Base-by-base conservation (phyloP, 2,329 filamentous ascomycete species). In the Colletotrichum graminicola region DNA sequence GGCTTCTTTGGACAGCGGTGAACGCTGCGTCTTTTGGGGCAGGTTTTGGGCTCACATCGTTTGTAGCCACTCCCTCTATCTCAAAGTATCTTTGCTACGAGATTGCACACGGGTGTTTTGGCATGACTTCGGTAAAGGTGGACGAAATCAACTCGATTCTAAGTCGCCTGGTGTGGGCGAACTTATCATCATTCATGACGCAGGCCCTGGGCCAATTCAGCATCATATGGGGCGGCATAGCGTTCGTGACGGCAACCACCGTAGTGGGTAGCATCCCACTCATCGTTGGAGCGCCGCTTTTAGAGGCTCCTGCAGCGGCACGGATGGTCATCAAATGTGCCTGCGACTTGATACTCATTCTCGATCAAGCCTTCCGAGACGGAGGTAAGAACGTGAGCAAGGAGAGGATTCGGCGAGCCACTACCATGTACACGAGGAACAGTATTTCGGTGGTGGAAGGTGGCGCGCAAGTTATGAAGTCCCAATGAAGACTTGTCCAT, bases 41-140 rank as follows among this genome's bases (percentile, higher is more conserved):
- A 3, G 47, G 59, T 0, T 21, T 73, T 14, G 71, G 76, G 39
- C 55, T 75, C 5, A 65, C 73, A 7, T 75, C 74, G 49, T 68
- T 72, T 39, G 65, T 75, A 11, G 71, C 68, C 12, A 76, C 73
- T 0, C 76, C 76, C 1, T 76, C 75, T 1, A 76, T 76, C 14
- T 75, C 76, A 4, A 67, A 71, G 43, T 66, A 76, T 5, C 74
- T 77, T 16, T 77, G 76, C 59, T 32, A 67, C 5, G 73, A 62
- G 36, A 76, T 77, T 21, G 75, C 76, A 18, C 75, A 69, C 2
- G 67, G 75, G 16, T 75, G 67, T 34, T 77, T 76, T n/a, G 76
- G 76, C 3, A 72, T 77, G 16, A 56, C 75, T 5, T 45, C 67
- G 11, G 64, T 74, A 5, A 75, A 73, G 18, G 62, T 73, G 16